Conservation (phyloP, 106 monocot species). For the Posidonia australis region DNA sequence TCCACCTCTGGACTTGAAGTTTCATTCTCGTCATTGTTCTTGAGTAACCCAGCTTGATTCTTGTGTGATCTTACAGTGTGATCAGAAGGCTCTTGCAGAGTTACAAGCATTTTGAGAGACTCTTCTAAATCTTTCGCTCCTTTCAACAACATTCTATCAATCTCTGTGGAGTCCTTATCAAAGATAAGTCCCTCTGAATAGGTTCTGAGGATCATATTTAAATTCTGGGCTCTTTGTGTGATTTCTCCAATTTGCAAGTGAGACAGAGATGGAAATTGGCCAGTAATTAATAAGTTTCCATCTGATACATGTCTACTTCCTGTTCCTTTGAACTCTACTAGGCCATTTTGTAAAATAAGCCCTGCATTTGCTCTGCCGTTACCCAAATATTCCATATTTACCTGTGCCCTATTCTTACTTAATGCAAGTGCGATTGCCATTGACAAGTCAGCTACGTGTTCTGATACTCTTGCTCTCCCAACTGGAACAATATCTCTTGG, state of each 20-base stretch:
- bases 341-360: constrained; percentile 28
- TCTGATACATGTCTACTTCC: neutral
- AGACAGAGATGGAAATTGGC: constrained; percentile 22
- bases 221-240: constrained; percentile 39
- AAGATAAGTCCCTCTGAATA: constrained; percentile 23
- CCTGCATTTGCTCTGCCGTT: constrained; percentile 14
- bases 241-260: constrained; percentile 39
- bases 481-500: constrained; percentile 44
- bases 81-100: constrained; percentile 54
- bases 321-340: constrained; percentile 13
- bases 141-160: constrained; percentile 41
- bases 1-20: constrained; percentile 5
- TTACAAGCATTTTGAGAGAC: constrained; percentile 53
- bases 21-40: constrained; percentile 38
- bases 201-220: constrained; percentile 52
- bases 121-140: constrained; percentile 76
- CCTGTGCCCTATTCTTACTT: constrained; percentile 41
- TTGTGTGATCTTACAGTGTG: constrained; percentile 31
- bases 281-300: constrained; percentile 1
- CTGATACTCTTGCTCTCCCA: constrained; percentile 13
- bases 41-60: constrained; percentile 37
- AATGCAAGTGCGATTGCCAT: constrained; percentile 65
- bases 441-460: constrained; percentile 32
- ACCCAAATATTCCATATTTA: constrained; percentile 36
- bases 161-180: constrained; percentile 27